These are phyloP conservation scores for Neurospora sp. DNA, from an alignment of 495 filamentous ascomycete species.

Conservation along the genomic window DNA sequence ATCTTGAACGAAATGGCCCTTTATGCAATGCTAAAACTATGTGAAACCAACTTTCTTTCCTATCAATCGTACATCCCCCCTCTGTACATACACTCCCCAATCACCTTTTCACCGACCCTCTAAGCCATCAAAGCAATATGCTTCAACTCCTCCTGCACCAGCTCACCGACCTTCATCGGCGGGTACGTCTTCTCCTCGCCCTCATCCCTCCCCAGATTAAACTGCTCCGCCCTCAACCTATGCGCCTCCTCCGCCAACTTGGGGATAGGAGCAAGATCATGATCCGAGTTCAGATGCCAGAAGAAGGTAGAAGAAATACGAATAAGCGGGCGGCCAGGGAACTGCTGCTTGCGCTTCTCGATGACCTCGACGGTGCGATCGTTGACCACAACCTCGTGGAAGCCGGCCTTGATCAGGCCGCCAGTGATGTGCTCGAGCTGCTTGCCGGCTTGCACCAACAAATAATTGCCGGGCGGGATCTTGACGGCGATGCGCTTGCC, in stretches of 20 bases:
- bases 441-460: conserved; percentile 44
- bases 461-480: conserved; percentile 37
- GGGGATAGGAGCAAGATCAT: conserved; percentile 34
- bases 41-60: neutral
- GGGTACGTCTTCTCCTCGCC: conserved; percentile 32
- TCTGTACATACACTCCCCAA: neutral
- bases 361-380: conserved; percentile 29
- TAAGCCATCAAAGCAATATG: conserved; percentile 34
- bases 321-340: conserved; percentile 33
- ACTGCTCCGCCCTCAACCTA: conserved; percentile 28
- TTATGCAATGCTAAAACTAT: neutral
- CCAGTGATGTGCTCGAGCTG: conserved; percentile 43
- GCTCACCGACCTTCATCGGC: conserved; percentile 37
- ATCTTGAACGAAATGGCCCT: neutral
- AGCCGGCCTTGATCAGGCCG: conserved; percentile 42
- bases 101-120: neutral
- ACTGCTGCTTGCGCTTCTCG: conserved; percentile 18
- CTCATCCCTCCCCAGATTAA: conserved; percentile 34
- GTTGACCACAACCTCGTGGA: conserved; percentile 45
- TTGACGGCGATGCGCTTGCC: conserved; percentile 37
- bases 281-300: conserved; percentile 39
- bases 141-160: conserved; percentile 36
- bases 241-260: conserved; percentile 25
- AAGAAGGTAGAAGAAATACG: conserved; percentile 42
- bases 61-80: neutral